A percentile compares a stretch with the other conserved stretches of the same genome.
Evolutionary conservation across 2,329 filamentous ascomycete species (phyloP).

Genomic region (Xylariaceae sp.): DNA sequence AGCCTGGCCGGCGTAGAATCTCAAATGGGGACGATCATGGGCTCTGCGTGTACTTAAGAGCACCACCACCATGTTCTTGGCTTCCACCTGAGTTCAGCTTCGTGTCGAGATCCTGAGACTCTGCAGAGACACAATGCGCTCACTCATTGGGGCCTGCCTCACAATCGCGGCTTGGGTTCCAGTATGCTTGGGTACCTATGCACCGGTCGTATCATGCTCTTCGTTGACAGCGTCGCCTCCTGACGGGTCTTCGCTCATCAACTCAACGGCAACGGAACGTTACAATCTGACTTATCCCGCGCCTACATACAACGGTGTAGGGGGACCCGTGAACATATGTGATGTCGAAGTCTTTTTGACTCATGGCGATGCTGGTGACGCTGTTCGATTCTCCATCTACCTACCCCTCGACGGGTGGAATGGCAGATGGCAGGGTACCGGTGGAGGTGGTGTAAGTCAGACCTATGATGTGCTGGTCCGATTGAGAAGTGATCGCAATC

Average conservation of each 20-base stretch:
- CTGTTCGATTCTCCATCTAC: constrained; percentile 19
- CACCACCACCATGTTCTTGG: too few species aligned
- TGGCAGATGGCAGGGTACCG: constrained; percentile 24
- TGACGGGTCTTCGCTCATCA: constrained; percentile 17
- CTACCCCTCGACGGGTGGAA: constrained; percentile 22
- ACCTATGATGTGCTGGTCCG: background rate
- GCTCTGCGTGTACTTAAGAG: too few species aligned
- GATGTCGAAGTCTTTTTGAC: constrained; percentile 22
- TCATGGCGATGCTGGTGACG: constrained; percentile 20
- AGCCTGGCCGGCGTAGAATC: too few species aligned
- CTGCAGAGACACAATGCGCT: too few species aligned
- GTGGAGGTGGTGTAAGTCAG: constrained; percentile 20
- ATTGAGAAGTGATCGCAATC: background rate
- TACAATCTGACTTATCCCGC: constrained; percentile 17
- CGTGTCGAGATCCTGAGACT: too few species aligned
- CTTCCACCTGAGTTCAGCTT: too few species aligned
- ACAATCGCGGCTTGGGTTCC: too few species aligned
- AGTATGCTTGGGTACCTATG: background rate
- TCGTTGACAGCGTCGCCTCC: constrained; percentile 17
- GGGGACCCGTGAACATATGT: constrained; percentile 18
- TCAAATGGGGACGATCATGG: too few species aligned
- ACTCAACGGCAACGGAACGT: constrained; percentile 19
- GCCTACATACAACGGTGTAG: constrained; percentile 16
- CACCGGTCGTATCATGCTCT: constrained; percentile 8
- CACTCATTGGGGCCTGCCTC: too few species aligned